A percentile compares a stretch with the other conserved stretches of the same genome.
Evolutionary conservation across 306 rosid genomes (phyloP).

Genomic region (Ammopiptanthus mongolicus): DNA sequence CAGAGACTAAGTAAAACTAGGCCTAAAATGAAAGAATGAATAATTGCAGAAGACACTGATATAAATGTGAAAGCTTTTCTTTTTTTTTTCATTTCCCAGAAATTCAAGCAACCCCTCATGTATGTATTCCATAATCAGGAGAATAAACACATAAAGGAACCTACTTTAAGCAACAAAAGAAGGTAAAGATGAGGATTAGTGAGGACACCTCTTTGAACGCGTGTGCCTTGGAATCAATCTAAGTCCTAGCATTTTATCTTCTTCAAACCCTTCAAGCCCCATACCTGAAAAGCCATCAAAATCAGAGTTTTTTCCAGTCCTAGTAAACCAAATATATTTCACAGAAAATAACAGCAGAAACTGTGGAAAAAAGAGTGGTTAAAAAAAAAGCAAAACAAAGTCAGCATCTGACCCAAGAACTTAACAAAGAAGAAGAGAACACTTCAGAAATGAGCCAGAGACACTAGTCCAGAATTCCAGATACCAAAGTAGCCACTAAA

Average conservation of each 20-base stretch:
- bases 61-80: conserved; percentile 30
- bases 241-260: conserved; percentile 36
- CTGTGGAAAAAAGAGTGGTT: background rate
- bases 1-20: conserved; percentile 18
- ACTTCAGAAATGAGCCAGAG: conserved; percentile 18
- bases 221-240: conserved; percentile 45
- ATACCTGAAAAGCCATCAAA: conserved; percentile 44
- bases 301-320: conserved; percentile 19
- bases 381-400: conserved; percentile 7
- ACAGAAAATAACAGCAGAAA: background rate
- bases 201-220: conserved; percentile 67
- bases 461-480: too few species aligned
- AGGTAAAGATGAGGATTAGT: background rate
- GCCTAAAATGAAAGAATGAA: conserved; percentile 3
- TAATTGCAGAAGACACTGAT: background rate
- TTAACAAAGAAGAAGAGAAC: conserved; percentile 27
- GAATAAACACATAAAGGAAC: conserved; percentile 12
- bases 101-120: conserved; percentile 16
- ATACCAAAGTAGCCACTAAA: conserved; percentile 34
- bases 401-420: conserved; percentile 37
- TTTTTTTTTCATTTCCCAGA: conserved; percentile 25
- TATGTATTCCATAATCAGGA: conserved; percentile 10
- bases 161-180: conserved; percentile 19
- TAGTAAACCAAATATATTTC: background rate
- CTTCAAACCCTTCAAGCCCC: conserved; percentile 50